Conservation (phyloP, 1,139 yeast genomes). For the Yamadazyma triangularis region DNA sequence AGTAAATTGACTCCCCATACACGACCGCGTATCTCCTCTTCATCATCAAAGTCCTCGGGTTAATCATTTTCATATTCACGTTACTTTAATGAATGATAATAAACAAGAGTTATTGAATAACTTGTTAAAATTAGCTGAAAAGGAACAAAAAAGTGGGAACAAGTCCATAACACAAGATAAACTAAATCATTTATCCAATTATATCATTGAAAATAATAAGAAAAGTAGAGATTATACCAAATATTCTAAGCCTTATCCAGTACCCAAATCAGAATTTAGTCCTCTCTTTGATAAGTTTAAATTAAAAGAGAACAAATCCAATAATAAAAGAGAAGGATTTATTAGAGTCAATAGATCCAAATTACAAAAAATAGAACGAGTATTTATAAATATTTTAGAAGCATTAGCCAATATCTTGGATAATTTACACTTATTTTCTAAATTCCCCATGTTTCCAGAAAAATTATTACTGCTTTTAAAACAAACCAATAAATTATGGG, state of each 20-base stretch:
- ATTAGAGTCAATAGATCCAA: constrained; percentile 8
- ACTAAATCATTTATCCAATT: constrained; percentile 21
- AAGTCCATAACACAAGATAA: constrained; percentile 30
- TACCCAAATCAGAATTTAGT: constrained; percentile 17
- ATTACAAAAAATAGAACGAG: constrained; percentile 27
- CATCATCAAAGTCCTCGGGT: no score
- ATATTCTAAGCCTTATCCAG: constrained; percentile 12
- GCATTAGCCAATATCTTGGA: constrained; percentile 38
- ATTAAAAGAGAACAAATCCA: constrained; percentile 3
- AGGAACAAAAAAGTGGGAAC: constrained; percentile 32
- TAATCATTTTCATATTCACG: constrained; percentile 1
- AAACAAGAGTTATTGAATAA: constrained; percentile 24
- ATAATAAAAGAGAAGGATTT: constrained; percentile 8
- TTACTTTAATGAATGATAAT: constrained; percentile 7
- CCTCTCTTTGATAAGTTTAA: constrained; percentile 24
- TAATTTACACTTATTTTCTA: constrained; percentile 41
- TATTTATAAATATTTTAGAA: constrained; percentile 31
- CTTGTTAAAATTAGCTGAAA: constrained; percentile 26
- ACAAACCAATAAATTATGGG: constrained; percentile 46
- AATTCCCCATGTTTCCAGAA: constrained; percentile 42
- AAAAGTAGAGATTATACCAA: constrained; percentile 8
- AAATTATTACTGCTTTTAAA: constrained; percentile 26
- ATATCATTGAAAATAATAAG: constrained; percentile 13
- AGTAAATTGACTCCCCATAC: no score
- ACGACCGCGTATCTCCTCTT: no score